phyloP scores from a whole-genome alignment of 2,329 filamentous ascomycete genomes.

The Amauroascus verrucosus region DNA sequence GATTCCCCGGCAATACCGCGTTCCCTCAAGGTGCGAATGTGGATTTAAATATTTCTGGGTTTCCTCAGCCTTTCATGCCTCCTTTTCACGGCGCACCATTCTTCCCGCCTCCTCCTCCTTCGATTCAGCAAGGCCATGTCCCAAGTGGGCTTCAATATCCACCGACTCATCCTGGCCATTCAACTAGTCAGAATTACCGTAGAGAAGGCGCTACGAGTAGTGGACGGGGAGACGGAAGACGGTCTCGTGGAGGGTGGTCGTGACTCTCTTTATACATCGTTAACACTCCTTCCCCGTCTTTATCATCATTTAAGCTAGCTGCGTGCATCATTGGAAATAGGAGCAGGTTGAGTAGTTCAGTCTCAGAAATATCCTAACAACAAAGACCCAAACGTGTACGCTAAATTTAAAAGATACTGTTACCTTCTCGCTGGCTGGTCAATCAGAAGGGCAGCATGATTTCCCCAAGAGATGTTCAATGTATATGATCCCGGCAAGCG shows the following conservation, averaged over 20 bases:
- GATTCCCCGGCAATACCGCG: background rate
- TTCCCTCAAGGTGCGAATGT: slow-evolving; percentile 13
- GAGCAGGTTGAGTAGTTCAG: no score
- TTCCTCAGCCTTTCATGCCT: slow-evolving; percentile 8
- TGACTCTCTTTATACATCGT: slow-evolving; percentile 2
- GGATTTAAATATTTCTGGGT: slow-evolving; percentile 16
- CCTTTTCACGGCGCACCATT: slow-evolving; percentile 9
- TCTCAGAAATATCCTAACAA: no score
- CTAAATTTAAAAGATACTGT: no score
- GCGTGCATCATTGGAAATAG: background rate
- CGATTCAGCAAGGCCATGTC: slow-evolving; percentile 21
- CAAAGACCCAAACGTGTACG: no score
- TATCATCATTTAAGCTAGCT: no score
- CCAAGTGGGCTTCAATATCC: slow-evolving; percentile 14
- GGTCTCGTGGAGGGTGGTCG: slow-evolving; percentile 16
- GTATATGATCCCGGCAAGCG: no score
- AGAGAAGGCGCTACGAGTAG: slow-evolving; percentile 3
- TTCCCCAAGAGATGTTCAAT: no score
- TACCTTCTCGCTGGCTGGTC: no score
- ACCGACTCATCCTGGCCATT: background rate
- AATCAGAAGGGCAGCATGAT: no score
- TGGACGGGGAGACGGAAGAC: slow-evolving; percentile 11
- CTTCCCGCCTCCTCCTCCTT: slow-evolving; percentile 20
- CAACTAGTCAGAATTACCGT: background rate
- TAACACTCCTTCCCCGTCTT: background rate